Evolutionary conservation across 108 stramenopile genomes (phyloP).

Genomic region (Cyclotella sp.): DNA sequence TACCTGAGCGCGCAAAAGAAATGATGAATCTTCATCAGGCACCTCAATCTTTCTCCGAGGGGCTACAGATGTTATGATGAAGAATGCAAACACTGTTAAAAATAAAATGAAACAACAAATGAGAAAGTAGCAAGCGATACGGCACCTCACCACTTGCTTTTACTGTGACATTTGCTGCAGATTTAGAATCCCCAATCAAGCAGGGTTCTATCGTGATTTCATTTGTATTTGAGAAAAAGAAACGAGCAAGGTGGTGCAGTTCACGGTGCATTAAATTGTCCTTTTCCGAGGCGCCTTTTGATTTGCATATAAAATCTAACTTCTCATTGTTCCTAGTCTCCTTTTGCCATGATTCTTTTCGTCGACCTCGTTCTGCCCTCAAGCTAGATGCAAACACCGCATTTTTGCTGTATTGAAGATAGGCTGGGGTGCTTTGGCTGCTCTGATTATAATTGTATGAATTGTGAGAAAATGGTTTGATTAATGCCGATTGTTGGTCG

Average conservation of each 20-base stretch:
- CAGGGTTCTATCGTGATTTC: slow-evolving; percentile 58
- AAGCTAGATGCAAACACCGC: slow-evolving; percentile 79
- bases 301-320: slow-evolving; percentile 52
- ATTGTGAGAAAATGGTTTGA: slow-evolving; percentile 16
- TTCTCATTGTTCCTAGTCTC: slow-evolving; percentile 46
- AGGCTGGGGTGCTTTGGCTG: slow-evolving; percentile 56
- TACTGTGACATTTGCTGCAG: slow-evolving; percentile 63
- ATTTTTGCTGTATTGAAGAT: slow-evolving; percentile 78
- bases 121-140: neutral
- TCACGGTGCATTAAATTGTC: slow-evolving; percentile 67
- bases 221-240: slow-evolving; percentile 76
- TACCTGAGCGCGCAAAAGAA: slow-evolving; percentile 78
- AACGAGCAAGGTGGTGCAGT: slow-evolving; percentile 73
- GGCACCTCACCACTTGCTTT: slow-evolving; percentile 36
- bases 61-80: slow-evolving; percentile 18
- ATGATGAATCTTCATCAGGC: slow-evolving; percentile 90
- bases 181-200: slow-evolving; percentile 25
- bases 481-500: neutral
- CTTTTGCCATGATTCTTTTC: slow-evolving; percentile 65
- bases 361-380: slow-evolving; percentile 71
- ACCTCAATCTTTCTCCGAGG: slow-evolving; percentile 73
- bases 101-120: neutral
- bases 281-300: slow-evolving; percentile 50
- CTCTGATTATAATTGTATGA: slow-evolving; percentile 23
- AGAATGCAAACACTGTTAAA: neutral